These are phyloP conservation scores for Microthlaspi erraticum DNA, from an alignment of 345 rosid species.

Conservation along the genomic window DNA sequence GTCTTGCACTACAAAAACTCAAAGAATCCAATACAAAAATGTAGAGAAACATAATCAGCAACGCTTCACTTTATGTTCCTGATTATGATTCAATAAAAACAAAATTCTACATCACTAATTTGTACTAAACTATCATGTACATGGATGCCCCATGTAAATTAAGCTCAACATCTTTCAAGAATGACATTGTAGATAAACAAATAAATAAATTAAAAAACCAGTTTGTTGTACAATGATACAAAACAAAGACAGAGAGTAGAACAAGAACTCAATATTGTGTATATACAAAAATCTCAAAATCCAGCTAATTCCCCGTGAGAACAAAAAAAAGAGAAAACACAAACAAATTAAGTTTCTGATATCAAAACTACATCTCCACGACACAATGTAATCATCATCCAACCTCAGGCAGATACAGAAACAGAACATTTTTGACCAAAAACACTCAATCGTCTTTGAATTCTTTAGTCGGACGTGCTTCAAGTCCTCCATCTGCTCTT, in stretches of 20 bases:
- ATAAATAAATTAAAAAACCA: background rate
- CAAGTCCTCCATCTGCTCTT: slow-evolving; percentile 74
- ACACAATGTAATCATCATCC: slow-evolving; percentile 12
- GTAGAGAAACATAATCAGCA: too few species aligned
- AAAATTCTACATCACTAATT: too few species aligned
- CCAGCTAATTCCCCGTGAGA: slow-evolving; percentile 17
- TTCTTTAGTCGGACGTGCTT: slow-evolving; percentile 66
- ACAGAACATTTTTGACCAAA: slow-evolving; percentile 18
- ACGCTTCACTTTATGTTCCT: too few species aligned
- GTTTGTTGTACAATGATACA: slow-evolving; percentile 26
- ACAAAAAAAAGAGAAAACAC: slow-evolving; percentile 4
- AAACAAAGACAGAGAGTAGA: slow-evolving; percentile 21
- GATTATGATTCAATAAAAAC: too few species aligned
- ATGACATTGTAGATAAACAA: background rate
- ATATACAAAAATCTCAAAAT: slow-evolving; percentile 40
- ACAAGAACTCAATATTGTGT: slow-evolving; percentile 31
- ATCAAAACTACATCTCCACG: slow-evolving; percentile 15
- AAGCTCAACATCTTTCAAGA: background rate
- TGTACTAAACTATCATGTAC: too few species aligned
- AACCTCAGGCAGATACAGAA: slow-evolving; percentile 4
- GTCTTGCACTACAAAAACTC: too few species aligned
- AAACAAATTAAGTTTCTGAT: slow-evolving; percentile 28
- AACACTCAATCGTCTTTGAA: slow-evolving; percentile 51
- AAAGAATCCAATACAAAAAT: too few species aligned
- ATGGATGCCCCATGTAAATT: too few species aligned